Conservation (phyloP, 495 filamentous ascomycete species). For the Penicillium manginii region DNA sequence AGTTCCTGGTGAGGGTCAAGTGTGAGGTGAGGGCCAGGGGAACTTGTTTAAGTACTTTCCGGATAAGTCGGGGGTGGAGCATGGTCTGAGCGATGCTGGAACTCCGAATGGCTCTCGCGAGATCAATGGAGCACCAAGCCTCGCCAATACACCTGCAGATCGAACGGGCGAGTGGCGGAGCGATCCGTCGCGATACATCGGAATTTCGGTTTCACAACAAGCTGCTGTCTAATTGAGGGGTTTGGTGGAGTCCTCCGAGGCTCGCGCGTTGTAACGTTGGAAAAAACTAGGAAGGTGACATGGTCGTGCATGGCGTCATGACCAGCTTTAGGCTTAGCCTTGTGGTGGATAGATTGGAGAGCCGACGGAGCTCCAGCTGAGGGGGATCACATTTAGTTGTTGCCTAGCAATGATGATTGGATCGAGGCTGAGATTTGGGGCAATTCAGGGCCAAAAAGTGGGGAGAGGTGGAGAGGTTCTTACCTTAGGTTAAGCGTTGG, state of each 20-base stretch:
- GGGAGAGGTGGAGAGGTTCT: not conserved
- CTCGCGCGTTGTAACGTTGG: constrained; percentile 20
- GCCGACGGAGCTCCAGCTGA: not conserved
- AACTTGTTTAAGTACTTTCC: not conserved
- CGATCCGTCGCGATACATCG: not conserved
- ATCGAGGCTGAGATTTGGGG: no score
- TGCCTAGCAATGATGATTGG: not conserved
- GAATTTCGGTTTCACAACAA: not conserved
- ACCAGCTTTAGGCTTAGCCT: not conserved
- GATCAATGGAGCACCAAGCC: constrained; percentile 7
- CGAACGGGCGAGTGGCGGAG: not conserved
- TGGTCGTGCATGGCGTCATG: constrained; percentile 9
- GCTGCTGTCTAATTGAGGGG: not conserved
- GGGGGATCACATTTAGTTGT: not conserved
- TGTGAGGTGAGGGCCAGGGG: not conserved
- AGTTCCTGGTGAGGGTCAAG: not conserved
- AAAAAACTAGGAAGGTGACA: constrained; percentile 22
- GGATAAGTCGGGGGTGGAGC: constrained; percentile 2
- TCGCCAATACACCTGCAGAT: constrained; percentile 9
- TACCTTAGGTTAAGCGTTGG: no score
- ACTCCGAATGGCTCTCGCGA: not conserved
- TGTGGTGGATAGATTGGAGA: not conserved
- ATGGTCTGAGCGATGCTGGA: not conserved
- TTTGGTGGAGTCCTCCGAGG: not conserved
- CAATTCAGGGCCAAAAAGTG: not conserved